These are phyloP conservation scores for Ajuga chamaepitys DNA, from an alignment of 257 asterid genomes.

Conservation along the genomic window DNA sequence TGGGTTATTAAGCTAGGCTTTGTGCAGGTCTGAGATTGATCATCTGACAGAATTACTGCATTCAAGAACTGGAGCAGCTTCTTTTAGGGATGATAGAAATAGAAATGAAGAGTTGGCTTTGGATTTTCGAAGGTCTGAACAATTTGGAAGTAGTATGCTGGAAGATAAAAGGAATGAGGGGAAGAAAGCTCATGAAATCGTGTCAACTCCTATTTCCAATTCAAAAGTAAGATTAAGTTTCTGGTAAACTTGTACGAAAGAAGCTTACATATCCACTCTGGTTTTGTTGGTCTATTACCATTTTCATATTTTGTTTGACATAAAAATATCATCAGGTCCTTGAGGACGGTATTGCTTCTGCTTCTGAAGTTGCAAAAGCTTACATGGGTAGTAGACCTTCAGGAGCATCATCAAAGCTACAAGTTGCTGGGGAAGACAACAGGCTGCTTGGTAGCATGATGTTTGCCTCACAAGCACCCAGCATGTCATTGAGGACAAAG, in stretches of 20 bases:
- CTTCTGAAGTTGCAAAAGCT: constrained; percentile 73
- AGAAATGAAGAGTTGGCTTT: constrained; percentile 19
- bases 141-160: constrained; percentile 10
- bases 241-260: not conserved
- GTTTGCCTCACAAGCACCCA: constrained; percentile 34
- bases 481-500: constrained; percentile 18
- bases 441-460: constrained; percentile 21
- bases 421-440: constrained; percentile 32
- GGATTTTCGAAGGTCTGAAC: constrained; percentile 26
- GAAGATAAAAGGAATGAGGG: constrained; percentile 19
- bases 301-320: constrained; percentile 1
- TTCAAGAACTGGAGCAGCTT: constrained; percentile 45
- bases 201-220: constrained; percentile 25
- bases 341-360: constrained; percentile 47
- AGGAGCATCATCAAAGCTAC: constrained; percentile 41
- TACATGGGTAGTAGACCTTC: constrained; percentile 63
- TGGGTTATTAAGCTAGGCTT: not conserved
- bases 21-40: constrained; percentile 59
- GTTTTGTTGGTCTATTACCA: not conserved
- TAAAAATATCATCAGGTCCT: constrained; percentile 32
- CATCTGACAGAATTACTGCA: constrained; percentile 50
- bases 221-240: constrained; percentile 29
- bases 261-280: not conserved
- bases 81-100: constrained; percentile 21
- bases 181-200: constrained; percentile 22